These are phyloP conservation scores for Trichothecium roseum DNA, from an alignment of 2,329 filamentous ascomycete genomes.

Conservation along the genomic window DNA sequence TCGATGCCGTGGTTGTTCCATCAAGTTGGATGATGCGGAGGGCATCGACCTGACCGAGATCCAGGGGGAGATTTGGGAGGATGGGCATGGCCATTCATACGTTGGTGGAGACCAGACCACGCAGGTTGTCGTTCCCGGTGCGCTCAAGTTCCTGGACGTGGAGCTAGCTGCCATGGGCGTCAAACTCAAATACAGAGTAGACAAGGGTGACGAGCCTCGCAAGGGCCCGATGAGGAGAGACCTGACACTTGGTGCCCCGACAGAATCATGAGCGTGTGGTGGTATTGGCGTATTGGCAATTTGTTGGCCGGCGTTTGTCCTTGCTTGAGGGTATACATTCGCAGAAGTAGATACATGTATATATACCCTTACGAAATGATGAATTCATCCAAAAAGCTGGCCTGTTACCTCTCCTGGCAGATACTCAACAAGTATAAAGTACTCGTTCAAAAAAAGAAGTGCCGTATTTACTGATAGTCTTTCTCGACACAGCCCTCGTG, in stretches of 20 bases:
- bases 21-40: constrained; percentile 44
- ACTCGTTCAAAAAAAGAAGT: too few relatives aligned
- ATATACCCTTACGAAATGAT: too few relatives aligned
- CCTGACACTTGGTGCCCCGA: constrained; percentile 13
- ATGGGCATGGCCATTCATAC: constrained; percentile 75
- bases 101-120: constrained; percentile 86
- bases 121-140: constrained; percentile 83
- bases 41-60: constrained; percentile 44
- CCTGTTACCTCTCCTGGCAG: too few relatives aligned
- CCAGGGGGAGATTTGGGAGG: constrained; percentile 80
- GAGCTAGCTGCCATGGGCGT: constrained; percentile 96
- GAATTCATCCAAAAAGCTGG: too few relatives aligned
- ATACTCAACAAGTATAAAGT: too few relatives aligned
- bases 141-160: constrained; percentile 86
- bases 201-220: constrained; percentile 53
- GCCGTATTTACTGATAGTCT: too few relatives aligned
- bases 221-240: constrained; percentile 35
- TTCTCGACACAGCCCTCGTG: too few relatives aligned
- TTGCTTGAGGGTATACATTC: too few relatives aligned
- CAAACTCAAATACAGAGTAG: constrained; percentile 70
- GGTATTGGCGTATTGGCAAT: neutral
- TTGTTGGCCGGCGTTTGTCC: neutral
- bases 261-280: neutral
- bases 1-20: constrained; percentile 71
- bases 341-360: too few relatives aligned